Conservation (phyloP, 129 eudicot species). For the Silybum marianum region DNA sequence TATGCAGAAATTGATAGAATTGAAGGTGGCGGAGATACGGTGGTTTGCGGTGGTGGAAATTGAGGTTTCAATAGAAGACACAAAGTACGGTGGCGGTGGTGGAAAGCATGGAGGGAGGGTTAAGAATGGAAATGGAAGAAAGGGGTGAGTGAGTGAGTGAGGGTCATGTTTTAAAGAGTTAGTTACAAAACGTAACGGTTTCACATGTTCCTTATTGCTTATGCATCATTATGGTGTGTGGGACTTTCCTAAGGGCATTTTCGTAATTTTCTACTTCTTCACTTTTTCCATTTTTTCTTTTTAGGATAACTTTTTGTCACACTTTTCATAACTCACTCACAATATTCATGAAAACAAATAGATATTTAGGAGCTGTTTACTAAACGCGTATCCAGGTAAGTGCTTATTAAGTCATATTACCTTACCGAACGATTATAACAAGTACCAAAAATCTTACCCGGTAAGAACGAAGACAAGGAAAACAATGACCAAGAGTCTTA, state of each 20-base stretch:
- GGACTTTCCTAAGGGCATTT: neutral
- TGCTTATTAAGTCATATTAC: too few relatives aligned
- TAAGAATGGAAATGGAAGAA: conserved; percentile 15
- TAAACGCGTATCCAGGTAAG: too few relatives aligned
- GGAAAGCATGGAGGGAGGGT: too few relatives aligned
- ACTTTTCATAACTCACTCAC: neutral
- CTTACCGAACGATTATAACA: too few relatives aligned
- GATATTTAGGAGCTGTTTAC: too few relatives aligned
- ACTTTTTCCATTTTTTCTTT: neutral
- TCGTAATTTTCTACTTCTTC: neutral
- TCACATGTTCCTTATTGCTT: conserved; percentile 26
- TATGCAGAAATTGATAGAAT: neutral
- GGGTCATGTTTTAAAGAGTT: conserved; percentile 20
- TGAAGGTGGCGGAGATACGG: neutral
- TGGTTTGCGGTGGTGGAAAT: neutral
- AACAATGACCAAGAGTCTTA: too few relatives aligned
- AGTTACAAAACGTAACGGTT: conserved; percentile 20
- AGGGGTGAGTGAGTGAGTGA: neutral
- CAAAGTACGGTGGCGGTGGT: too few relatives aligned
- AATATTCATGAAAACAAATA: too few relatives aligned
- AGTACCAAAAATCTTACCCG: too few relatives aligned
- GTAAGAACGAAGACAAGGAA: too few relatives aligned
- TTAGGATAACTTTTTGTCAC: neutral
- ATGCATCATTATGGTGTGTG: conserved; percentile 28
- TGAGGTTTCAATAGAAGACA: neutral